Base-by-base conservation (phyloP, 441 rosid species). In the Hypseocharis bilobata region DNA sequence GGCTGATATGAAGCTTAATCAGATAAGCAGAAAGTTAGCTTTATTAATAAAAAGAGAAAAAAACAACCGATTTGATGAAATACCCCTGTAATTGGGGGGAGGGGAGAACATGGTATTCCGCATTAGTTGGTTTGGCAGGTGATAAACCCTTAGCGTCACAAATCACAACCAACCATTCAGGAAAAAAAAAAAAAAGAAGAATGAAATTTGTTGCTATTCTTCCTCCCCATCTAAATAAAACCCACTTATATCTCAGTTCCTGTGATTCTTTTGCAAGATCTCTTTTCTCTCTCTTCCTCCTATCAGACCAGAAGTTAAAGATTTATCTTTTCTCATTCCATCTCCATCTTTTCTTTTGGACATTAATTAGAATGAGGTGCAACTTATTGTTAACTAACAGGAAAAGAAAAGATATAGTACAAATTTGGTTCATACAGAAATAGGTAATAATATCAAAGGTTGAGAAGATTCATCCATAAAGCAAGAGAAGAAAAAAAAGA, bases 171-270 rank as follows among this genome's bases (percentile, higher is more conserved):
- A 47, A 47, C 54, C 54, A 47, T 47, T 47, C 25, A 16, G 19
- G 0, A 19, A 19, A 47, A 47, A 0, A 47, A 47, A 47, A 6
- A 17, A 17, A 47, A n/a, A n/a, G n/a, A n/a, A n/a, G n/a, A n/a
- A n/a, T n/a, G n/a, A n/a, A n/a, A n/a, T n/a, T 47, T 47, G 54
- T 47, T 42, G 49, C 49, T 17, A 42, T 42, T 11, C 49, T 42
- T 47, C 54, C 54, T 23, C 19, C 54, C 23, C 54, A 19, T 47
- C 54, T 23, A n/a, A 47, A 47, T 47, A 16, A 36, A 40, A 58
- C 45, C 71, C 60, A 49, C 19, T 17, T 19, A 62, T 26, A 69
- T 69, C 67, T 69, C 72, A 69, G 27, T 55, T 55, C 56, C 54
- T 26, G 55, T 55, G 14, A 62, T 38, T 69, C 42, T 38, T 42